These are phyloP conservation scores for Yamadazyma dendronema DNA, from an alignment of 1,139 yeast species.

Conservation along the genomic window DNA sequence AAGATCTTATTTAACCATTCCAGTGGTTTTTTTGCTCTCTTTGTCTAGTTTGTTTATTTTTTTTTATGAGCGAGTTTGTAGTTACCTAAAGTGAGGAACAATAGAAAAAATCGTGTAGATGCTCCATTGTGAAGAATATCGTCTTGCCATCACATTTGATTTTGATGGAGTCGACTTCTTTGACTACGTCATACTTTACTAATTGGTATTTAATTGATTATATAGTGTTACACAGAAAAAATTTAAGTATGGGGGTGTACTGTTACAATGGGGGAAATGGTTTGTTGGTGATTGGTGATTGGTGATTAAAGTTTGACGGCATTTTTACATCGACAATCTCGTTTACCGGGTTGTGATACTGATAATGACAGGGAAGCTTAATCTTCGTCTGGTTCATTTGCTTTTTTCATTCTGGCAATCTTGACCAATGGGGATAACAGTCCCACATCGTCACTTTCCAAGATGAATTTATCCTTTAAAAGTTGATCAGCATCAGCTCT, in stretches of 20 bases:
- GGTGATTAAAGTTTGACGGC: too few species aligned
- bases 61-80: background rate
- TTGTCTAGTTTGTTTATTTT: background rate
- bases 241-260: too few species aligned
- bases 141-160: background rate
- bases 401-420: conserved; percentile 78
- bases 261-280: too few species aligned
- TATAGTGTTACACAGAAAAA: background rate
- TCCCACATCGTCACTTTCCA: conserved; percentile 66
- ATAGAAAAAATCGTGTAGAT: background rate
- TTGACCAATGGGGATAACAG: conserved; percentile 88
- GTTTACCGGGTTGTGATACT: too few species aligned
- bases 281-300: too few species aligned
- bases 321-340: too few species aligned
- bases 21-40: background rate
- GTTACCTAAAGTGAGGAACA: too few species aligned
- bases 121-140: background rate
- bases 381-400: conserved; percentile 11
- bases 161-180: too few species aligned
- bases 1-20: too few species aligned
- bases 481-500: conserved; percentile 82
- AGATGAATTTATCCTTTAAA: conserved; percentile 68
- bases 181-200: background rate
- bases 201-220: background rate
- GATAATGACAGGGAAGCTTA: too few species aligned